Evolutionary conservation across 192 early-diverging fungal genomes (phyloP).

Genomic region (Entomortierella parvispora): DNA sequence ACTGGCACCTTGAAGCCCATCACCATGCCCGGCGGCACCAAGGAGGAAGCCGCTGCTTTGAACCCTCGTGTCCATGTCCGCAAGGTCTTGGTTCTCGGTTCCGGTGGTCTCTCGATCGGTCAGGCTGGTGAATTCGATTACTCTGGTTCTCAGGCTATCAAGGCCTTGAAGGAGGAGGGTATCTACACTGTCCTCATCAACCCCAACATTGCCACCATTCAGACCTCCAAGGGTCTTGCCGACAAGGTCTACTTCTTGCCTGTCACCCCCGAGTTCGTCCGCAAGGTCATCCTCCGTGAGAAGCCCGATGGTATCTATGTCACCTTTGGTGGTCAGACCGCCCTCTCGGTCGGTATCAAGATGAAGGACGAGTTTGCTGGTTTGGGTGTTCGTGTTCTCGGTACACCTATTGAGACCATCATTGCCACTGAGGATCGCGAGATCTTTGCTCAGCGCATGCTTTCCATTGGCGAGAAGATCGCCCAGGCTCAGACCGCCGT

Average conservation of each 20-base stretch:
- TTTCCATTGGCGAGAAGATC: slow-evolving; percentile 91
- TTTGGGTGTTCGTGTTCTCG: slow-evolving; percentile 92
- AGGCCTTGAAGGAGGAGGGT: slow-evolving; percentile 96
- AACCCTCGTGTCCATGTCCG: slow-evolving; percentile 74
- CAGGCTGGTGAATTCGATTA: slow-evolving; percentile 99
- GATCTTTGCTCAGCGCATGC: slow-evolving; percentile 84
- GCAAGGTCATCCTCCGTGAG: slow-evolving; percentile 95
- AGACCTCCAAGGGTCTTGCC: slow-evolving; percentile 96
- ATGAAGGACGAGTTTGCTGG: slow-evolving; percentile 92
- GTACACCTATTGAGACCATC: slow-evolving; percentile 94
- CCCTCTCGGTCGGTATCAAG: slow-evolving; percentile 96
- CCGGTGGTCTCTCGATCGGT: slow-evolving; percentile 96
- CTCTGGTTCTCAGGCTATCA: slow-evolving; percentile 95
- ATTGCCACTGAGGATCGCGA: slow-evolving; percentile 98
- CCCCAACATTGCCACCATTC: slow-evolving; percentile 99
- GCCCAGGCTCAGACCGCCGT: slow-evolving; percentile 87
- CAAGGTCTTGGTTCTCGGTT: slow-evolving; percentile 96
- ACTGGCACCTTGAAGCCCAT: slow-evolving; percentile 80
- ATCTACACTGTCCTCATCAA: slow-evolving; percentile 99
- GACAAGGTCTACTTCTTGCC: slow-evolving; percentile 99
- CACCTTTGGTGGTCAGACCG: slow-evolving; percentile 99
- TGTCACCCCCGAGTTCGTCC: slow-evolving; percentile 93
- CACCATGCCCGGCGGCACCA: slow-evolving; percentile 69
- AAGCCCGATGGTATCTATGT: slow-evolving; percentile 98
- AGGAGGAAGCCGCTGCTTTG: slow-evolving; percentile 51